Base-by-base conservation (phyloP, 1,139 yeast species). In the Taphrina sp. region DNA sequence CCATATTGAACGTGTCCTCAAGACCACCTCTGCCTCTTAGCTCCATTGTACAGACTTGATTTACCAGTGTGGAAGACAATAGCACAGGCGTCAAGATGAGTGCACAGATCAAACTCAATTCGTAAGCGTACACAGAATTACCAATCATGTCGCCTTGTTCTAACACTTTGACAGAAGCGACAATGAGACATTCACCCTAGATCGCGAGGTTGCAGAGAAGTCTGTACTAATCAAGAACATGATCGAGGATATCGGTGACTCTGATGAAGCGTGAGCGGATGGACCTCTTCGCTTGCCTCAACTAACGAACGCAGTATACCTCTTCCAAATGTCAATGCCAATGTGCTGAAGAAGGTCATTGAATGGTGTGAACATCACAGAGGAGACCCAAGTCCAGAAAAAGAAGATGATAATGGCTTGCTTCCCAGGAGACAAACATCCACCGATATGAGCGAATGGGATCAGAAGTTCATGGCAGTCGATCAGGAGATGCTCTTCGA, bases 401-500 rank as follows among this genome's bases (percentile, higher is more conserved):
- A 16, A 7, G 24, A 23, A 14, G 43, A 42, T 17, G 49, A 42
- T 34, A 20, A 49, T 19, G 36, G 29, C 36, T 20, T 20, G 47
- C 42, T 3, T 78, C 78, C 26, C 84, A 85, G 19, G 19, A 63
- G 60, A 16, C 62, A 63, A 58, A 61, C 56, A 16, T 61, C 70
- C 22, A 67, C 70, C 23, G 76, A 74, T 59, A 74, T 92, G 57
- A 92, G 86, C 62, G 95, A 90, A 60, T 94, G 98, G 98, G 98
- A 94, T 72, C 87, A 87, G 70, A 88, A 85, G 69, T 94, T 92
- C 70, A 79, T 94, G 68, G 87, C 88, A 64, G 97, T 94, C 39
- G 98, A 94, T 71, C 98, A 94, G 71, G 98, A 94, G 69, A 89
- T 94, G 96, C 80, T 94, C 62, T 94, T 92, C 67, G 98, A 92